phyloP scores from a whole-genome alignment of 2,329 filamentous ascomycete genomes.

The Colletotrichum sojae region DNA sequence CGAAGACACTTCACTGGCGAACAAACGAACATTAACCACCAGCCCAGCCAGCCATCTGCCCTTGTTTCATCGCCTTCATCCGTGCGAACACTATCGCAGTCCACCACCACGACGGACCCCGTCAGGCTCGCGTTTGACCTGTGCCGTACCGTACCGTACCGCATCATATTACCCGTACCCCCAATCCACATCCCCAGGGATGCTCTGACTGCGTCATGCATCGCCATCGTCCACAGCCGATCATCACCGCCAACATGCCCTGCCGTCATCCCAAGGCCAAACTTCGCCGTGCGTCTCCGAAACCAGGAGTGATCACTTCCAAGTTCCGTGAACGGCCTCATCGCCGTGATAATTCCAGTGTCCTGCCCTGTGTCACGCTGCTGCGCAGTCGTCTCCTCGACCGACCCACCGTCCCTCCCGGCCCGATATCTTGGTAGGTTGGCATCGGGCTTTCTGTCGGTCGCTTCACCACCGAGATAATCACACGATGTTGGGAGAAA shows the following conservation, averaged over 20 bases:
- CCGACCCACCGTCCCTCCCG: not conserved
- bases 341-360: constrained; percentile 14
- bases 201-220: constrained; percentile 17
- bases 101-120: not conserved
- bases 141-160: too few species aligned
- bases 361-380: not conserved
- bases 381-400: not conserved
- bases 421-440: too few species aligned
- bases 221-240: constrained; percentile 9
- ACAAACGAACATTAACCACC: not conserved
- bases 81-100: constrained; percentile 21
- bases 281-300: constrained; percentile 23
- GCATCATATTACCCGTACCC: not conserved
- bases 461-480: not conserved
- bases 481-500: not conserved
- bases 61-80: constrained; percentile 35
- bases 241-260: constrained; percentile 3
- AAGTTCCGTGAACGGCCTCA: constrained; percentile 16
- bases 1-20: not conserved
- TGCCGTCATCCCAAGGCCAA: constrained; percentile 27
- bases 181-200: constrained; percentile 13
- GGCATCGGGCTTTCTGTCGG: not conserved
- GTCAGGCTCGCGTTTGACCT: constrained; percentile 18
- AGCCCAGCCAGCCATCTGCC: not conserved
- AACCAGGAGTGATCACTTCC: constrained; percentile 12